phyloP scores from a whole-genome alignment of 2,329 filamentous ascomycete species.

The Aureobasidium namibiae region DNA sequence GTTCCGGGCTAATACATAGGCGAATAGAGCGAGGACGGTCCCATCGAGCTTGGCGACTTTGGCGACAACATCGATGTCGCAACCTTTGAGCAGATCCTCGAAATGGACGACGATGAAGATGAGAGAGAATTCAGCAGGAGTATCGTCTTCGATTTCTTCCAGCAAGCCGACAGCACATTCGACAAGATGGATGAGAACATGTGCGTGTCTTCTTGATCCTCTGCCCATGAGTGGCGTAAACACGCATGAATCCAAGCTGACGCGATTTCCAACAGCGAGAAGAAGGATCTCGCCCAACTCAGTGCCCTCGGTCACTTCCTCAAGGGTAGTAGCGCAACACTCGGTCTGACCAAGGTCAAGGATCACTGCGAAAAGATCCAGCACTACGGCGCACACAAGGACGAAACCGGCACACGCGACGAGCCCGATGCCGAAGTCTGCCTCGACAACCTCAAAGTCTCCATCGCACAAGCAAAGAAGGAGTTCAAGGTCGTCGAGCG shows the following conservation, averaged over 20 bases:
- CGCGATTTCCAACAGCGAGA: slow-evolving; percentile 41
- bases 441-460: slow-evolving; percentile 61
- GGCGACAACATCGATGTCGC: slow-evolving; percentile 67
- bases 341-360: slow-evolving; percentile 83
- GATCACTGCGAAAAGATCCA: slow-evolving; percentile 96
- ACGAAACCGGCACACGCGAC: slow-evolving; percentile 61
- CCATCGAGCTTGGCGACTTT: slow-evolving; percentile 51
- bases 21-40: slow-evolving; percentile 38
- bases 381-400: slow-evolving; percentile 76
- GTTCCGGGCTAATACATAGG: not conserved
- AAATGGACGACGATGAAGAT: slow-evolving; percentile 90
- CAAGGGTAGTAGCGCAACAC: slow-evolving; percentile 91
- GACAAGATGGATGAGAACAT: slow-evolving; percentile 70
- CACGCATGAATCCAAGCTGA: not conserved
- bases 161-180: slow-evolving; percentile 83
- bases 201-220: slow-evolving; percentile 49
- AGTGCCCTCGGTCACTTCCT: slow-evolving; percentile 88
- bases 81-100: slow-evolving; percentile 91
- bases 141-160: slow-evolving; percentile 88
- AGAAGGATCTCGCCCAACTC: slow-evolving; percentile 62
- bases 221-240: not conserved
- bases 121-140: slow-evolving; percentile 80
- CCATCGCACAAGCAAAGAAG: slow-evolving; percentile 61
- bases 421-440: slow-evolving; percentile 61
- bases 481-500: slow-evolving; percentile 69